phyloP scores from a whole-genome alignment of 75 land plant species.

The Sequoiadendron giganteum region DNA sequence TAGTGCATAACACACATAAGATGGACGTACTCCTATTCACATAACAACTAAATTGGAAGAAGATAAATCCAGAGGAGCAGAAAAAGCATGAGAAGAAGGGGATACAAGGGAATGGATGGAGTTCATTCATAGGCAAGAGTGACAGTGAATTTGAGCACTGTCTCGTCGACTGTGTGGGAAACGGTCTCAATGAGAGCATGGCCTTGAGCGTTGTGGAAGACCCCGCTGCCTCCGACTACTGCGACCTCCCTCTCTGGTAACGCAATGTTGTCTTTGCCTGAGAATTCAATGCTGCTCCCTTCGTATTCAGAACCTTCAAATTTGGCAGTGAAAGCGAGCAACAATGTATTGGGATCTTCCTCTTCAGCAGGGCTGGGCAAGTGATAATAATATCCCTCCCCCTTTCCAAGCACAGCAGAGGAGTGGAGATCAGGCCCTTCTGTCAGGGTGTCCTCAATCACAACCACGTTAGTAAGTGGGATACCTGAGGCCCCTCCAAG shows the following conservation, averaged over 20 bases:
- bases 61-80: no score
- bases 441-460: constrained; percentile 13
- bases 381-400: constrained; percentile 5
- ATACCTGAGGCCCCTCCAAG: not conserved
- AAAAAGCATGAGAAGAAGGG: no score
- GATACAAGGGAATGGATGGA: no score
- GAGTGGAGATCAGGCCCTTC: constrained; percentile 7
- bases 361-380: not conserved
- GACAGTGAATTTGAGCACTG: not conserved
- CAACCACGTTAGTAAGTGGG: not conserved
- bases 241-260: not conserved
- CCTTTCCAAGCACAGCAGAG: constrained; percentile 8
- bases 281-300: not conserved
- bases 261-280: not conserved
- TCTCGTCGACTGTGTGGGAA: no score
- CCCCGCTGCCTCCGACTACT: not conserved
- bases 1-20: no score
- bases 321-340: not conserved
- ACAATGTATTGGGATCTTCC: not conserved
- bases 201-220: constrained; percentile 4
- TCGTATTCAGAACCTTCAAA: not conserved
- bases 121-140: not conserved
- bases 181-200: not conserved
- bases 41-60: no score
- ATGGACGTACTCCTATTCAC: no score